Percentiles rank a stretch among this genome's conserved stretches.
phyloP scores from a whole-genome alignment of 208 protist genomes.

The Acanthamoeba triangularis region DNA sequence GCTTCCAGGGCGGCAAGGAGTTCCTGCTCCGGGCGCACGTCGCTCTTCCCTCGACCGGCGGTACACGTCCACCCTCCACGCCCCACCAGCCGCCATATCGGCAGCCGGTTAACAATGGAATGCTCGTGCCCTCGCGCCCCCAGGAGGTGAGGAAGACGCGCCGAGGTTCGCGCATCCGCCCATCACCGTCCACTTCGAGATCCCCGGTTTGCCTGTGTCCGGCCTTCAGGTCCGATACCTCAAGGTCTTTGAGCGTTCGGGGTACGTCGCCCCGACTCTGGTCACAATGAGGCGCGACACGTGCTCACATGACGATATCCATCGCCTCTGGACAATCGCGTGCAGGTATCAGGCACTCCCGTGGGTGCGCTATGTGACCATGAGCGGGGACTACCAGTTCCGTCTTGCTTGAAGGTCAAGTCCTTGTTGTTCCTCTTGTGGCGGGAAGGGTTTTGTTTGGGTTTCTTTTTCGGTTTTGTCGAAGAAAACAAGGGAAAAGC shows the following conservation, averaged over 20 bases:
- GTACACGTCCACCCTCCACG: conserved; percentile 49
- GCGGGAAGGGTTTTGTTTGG: too few species aligned
- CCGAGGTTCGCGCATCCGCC: conserved; percentile 92
- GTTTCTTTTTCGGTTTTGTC: too few species aligned
- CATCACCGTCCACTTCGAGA: conserved; percentile 98
- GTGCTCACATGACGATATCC: background rate
- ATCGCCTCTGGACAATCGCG: background rate
- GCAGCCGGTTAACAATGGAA: background rate
- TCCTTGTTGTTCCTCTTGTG: too few species aligned
- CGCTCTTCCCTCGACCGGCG: conserved; percentile 95
- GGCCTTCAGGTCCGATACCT: conserved; percentile 99
- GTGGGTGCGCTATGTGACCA: conserved; percentile 99
- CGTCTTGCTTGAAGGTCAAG: conserved; percentile 79
- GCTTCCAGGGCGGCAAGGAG: conserved; percentile 96
- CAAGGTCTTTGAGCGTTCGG: conserved; percentile 98
- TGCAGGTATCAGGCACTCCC: conserved; percentile 95
- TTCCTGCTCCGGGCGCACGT: conserved; percentile 97
- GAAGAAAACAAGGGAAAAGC: too few species aligned
- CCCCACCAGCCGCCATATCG: background rate
- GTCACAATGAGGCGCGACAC: background rate
- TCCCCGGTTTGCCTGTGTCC: conserved; percentile 99
- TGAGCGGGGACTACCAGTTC: conserved; percentile 98
- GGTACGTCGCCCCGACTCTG: conserved; percentile 70
- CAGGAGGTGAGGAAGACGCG: background rate
- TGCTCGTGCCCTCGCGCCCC: conserved; percentile 1